Evolutionary conservation across 2,329 filamentous ascomycete genomes (phyloP).

Genomic region (Colletotrichum salicis): DNA sequence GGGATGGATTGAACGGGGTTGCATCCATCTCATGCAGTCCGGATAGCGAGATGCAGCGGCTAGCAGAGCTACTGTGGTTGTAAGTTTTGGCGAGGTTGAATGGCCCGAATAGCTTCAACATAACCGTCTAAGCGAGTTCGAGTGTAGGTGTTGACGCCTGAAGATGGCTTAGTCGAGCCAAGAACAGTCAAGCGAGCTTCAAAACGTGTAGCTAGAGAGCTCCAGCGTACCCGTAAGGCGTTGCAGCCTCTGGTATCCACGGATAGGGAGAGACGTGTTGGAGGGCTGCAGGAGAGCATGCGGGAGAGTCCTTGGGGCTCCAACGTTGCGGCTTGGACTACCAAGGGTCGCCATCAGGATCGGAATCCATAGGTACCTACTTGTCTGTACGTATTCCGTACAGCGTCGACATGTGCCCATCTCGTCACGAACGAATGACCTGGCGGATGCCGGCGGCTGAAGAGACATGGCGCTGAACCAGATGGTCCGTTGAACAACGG

Average conservation of each 20-base stretch:
- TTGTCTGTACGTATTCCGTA: no score
- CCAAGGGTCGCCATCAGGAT: neutral
- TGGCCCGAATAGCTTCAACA: constrained; percentile 19
- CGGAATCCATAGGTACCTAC: neutral
- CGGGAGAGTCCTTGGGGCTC: constrained; percentile 14
- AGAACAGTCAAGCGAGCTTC: neutral
- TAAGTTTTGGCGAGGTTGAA: constrained; percentile 10
- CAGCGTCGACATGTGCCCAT: neutral
- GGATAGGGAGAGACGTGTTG: neutral
- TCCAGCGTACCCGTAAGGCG: neutral
- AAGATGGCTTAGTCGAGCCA: neutral
- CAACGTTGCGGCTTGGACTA: neutral
- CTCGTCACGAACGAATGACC: neutral
- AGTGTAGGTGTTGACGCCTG: neutral
- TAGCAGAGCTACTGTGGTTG: neutral
- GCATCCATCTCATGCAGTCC: constrained; percentile 10
- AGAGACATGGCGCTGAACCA: constrained; percentile 5
- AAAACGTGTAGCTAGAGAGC: neutral
- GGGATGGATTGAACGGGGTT: constrained; percentile 19
- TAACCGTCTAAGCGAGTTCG: neutral
- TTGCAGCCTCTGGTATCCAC: neutral
- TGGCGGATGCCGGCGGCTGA: neutral
- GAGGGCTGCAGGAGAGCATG: constrained; percentile 6
- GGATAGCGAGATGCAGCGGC: neutral
- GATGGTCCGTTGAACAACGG: neutral